phyloP scores from a whole-genome alignment of 805 yeast species.

The Candida cerambycidarum region DNA sequence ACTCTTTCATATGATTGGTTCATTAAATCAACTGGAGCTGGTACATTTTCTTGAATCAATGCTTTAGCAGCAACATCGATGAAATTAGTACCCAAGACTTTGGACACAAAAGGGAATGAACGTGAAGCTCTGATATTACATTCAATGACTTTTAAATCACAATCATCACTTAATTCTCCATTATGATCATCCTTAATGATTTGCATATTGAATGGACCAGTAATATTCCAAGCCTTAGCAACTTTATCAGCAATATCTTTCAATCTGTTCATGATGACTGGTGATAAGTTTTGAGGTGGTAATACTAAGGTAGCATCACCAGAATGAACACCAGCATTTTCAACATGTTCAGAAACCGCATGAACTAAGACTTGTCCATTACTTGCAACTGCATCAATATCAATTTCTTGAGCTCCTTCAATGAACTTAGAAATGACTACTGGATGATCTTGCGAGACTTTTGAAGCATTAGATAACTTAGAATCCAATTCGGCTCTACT shows the following conservation, averaged over 20 bases:
- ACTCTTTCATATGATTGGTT: constrained; percentile 70
- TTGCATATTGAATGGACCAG: constrained; percentile 98
- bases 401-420: constrained; percentile 96
- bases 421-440: constrained; percentile 96
- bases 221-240: constrained; percentile 90
- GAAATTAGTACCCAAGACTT: constrained; percentile 93
- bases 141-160: constrained; percentile 86
- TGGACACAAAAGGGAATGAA: constrained; percentile 97
- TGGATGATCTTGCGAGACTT: constrained; percentile 94
- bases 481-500: constrained; percentile 75
- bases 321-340: constrained; percentile 98
- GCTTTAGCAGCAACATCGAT: constrained; percentile 98
- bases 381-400: constrained; percentile 97
- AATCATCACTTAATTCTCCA: constrained; percentile 45
- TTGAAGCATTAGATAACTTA: constrained; percentile 83
- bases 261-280: constrained; percentile 64
- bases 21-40: constrained; percentile 85
- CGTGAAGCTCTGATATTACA: constrained; percentile 99
- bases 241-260: constrained; percentile 92
- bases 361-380: constrained; percentile 95
- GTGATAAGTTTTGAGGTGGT: constrained; percentile 91
- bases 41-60: constrained; percentile 57
- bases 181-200: constrained; percentile 75
- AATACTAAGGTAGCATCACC: constrained; percentile 98
- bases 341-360: constrained; percentile 97